Base-by-base conservation (phyloP, 768 basidiomycete species). In the Podaxis sp. region DNA sequence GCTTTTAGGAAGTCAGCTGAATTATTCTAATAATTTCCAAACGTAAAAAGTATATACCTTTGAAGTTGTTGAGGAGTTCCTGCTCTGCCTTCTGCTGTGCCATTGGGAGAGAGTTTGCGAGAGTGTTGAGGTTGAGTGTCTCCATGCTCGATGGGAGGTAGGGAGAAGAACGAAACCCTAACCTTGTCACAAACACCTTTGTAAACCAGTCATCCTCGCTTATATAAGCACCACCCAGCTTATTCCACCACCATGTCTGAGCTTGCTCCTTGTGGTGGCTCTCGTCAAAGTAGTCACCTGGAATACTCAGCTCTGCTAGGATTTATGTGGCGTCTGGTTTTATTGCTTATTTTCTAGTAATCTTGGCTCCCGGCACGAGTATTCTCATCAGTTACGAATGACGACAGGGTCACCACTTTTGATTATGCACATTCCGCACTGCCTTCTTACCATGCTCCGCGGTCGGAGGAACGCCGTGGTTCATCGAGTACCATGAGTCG, bases 71-170 rank as follows among this genome's bases (percentile, higher is more conserved):
- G 8, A 88, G 76, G 0, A 94, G 80, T 30, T 92, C 90, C 65
- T 89, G 89, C 77, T 93, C 92, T 26, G 90, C 88, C 70, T 89
- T 90, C 70, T 88, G 90, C 67, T 86, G 87, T 3, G 87, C 83
- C 5, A 75, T 82, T 0, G 90, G 91, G 4, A 93, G 82, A 0
- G 91, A 92, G 72, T 75, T 90, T 30, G 84, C 91, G 58, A 93
- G 88, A 11, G 87, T 89, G 73, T 90, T 88, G 69, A 92, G 82
- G 75, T 90, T 88, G 73, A 93, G 84, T 8, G 88, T 88, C 75
- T 89, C 89, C 88, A 89, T 90, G 28, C 28, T 52, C 46, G 65
- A 59, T 63, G 54, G 19, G 53, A 61, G 56, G 60, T 39, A 38
- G 44, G 56, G 57, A 30, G 44, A 44, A 61, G 36, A 57, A 51